These are phyloP conservation scores for Suillus fuscotomentosus DNA, from an alignment of 768 basidiomycete genomes.

Conservation along the genomic window DNA sequence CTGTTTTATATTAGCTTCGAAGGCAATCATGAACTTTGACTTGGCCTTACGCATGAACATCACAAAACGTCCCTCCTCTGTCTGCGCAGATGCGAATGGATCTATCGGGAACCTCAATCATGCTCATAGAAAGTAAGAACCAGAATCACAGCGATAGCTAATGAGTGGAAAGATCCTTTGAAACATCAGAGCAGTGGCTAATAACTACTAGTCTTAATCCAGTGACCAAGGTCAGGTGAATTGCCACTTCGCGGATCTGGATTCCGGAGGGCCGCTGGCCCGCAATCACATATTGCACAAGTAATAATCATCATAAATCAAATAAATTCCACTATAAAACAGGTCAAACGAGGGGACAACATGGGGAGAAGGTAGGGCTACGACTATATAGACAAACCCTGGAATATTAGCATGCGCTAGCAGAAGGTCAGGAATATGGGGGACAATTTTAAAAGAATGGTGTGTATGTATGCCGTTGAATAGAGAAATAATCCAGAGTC, in stretches of 20 bases:
- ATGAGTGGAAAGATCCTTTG: not conserved
- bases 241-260: not conserved
- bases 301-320: not conserved
- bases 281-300: not conserved
- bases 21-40: not conserved
- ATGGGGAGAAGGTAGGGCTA: conserved; percentile 24
- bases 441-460: conserved; percentile 10
- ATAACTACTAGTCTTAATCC: not conserved
- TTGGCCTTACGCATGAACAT: conserved; percentile 71
- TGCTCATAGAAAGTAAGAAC: not conserved
- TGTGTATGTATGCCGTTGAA: conserved; percentile 7
- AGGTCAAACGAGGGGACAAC: conserved; percentile 23
- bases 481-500: not conserved
- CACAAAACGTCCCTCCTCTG: conserved; percentile 91
- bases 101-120: conserved; percentile 54
- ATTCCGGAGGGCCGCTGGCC: not conserved
- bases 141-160: not conserved
- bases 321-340: conserved; percentile 2
- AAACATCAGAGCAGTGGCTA: not conserved
- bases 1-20: conserved; percentile 30
- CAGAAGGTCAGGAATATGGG: conserved; percentile 3
- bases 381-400: conserved; percentile 9
- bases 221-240: not conserved
- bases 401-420: conserved; percentile 25
- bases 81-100: conserved; percentile 87